Evolutionary conservation across 2,329 filamentous ascomycete species (phyloP).

Genomic region (Lachnum nothofagi): DNA sequence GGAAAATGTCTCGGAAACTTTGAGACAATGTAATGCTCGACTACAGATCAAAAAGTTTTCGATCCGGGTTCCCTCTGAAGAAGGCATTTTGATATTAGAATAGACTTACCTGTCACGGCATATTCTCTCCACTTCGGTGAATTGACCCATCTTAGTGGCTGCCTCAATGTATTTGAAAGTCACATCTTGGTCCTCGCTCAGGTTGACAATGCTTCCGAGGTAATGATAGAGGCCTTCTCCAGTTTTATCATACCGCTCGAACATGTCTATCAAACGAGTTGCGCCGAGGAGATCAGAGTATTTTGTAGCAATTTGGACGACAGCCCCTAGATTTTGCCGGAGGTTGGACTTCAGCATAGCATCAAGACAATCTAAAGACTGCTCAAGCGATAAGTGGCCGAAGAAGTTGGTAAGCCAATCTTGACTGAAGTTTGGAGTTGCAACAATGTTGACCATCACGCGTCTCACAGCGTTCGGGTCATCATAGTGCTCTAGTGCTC

Average conservation of each 20-base stretch:
- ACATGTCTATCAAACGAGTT: conserved; percentile 81
- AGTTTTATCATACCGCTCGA: conserved; percentile 90
- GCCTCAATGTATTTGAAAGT: conserved; percentile 99
- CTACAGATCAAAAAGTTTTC: too few species aligned
- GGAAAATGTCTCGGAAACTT: too few species aligned
- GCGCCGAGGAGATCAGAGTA: conserved; percentile 92
- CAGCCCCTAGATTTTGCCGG: conserved; percentile 89
- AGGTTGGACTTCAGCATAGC: conserved; percentile 97
- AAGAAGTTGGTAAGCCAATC: conserved; percentile 94
- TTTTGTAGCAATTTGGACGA: conserved; percentile 94
- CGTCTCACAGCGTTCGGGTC: conserved; percentile 87
- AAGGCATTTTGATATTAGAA: too few species aligned
- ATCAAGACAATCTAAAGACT: conserved; percentile 88
- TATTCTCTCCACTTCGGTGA: conserved; percentile 94
- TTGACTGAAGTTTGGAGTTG: conserved; percentile 76
- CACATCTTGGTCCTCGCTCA: conserved; percentile 91
- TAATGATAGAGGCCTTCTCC: conserved; percentile 97
- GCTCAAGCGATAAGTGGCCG: conserved; percentile 88
- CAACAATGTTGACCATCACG: conserved; percentile 74
- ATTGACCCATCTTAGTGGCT: conserved; percentile 85
- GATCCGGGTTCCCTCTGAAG: too few species aligned
- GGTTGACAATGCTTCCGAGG: conserved; percentile 93
- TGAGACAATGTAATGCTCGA: too few species aligned
- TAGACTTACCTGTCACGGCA: conserved; percentile 69
- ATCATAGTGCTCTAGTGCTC: conserved; percentile 91